Conservation (phyloP, 805 yeast species). For the Myxozyma vanderwaltii region DNA sequence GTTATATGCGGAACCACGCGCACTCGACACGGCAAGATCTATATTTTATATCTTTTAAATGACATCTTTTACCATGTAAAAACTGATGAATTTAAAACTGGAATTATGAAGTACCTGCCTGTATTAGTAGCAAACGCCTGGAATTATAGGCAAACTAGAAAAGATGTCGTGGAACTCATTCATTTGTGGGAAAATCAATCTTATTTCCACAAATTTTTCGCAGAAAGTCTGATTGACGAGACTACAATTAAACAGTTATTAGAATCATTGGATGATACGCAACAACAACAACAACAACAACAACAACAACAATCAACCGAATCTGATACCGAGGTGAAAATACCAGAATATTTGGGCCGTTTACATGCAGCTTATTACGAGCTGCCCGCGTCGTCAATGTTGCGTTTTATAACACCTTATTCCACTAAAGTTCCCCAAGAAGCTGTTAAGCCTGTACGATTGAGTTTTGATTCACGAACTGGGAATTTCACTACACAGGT, state of each 20-base stretch:
- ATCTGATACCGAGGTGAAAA: not conserved
- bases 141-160: conserved; percentile 1
- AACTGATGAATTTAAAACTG: not conserved
- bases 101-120: conserved; percentile 17
- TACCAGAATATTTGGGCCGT: conserved; percentile 26
- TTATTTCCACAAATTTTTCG: conserved; percentile 6
- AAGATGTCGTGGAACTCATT: conserved; percentile 16
- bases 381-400: conserved; percentile 33
- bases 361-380: conserved; percentile 21
- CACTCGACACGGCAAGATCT: conserved; percentile 19
- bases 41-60: conserved; percentile 28
- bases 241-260: not conserved
- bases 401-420: conserved; percentile 10
- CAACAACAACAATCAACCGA: not conserved
- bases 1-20: conserved; percentile 3
- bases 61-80: conserved; percentile 24
- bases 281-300: not conserved
- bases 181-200: conserved; percentile 23
- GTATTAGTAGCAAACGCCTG: conserved; percentile 20
- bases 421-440: conserved; percentile 2
- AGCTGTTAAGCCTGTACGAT: conserved; percentile 7
- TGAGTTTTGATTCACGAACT: not conserved
- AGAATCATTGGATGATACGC: not conserved
- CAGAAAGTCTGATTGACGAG: conserved; percentile 5
- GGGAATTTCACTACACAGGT: conserved; percentile 1